Percentiles rank a stretch among this genome's conserved stretches.
These are phyloP conservation scores for Cordyceps cateniannulata DNA, from an alignment of 2,329 filamentous ascomycete species.

Conservation along the genomic window DNA sequence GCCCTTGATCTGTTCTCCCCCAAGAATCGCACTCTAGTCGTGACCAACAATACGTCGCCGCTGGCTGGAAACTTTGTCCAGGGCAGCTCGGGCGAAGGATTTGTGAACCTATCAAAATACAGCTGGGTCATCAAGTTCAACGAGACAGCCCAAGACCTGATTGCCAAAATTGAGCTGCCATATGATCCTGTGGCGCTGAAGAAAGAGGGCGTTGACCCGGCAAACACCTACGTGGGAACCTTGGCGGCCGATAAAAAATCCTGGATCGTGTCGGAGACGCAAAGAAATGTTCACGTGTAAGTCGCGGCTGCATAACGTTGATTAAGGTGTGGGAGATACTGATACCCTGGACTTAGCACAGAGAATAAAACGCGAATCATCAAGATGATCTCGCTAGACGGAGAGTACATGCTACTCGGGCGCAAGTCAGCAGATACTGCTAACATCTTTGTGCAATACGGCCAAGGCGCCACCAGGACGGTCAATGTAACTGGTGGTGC, in stretches of 20 bases:
- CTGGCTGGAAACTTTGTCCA: slow-evolving; percentile 24
- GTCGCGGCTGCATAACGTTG: background rate
- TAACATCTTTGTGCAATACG: slow-evolving; percentile 29
- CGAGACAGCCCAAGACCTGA: slow-evolving; percentile 25
- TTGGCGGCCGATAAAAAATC: slow-evolving; percentile 7
- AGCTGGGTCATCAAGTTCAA: slow-evolving; percentile 27
- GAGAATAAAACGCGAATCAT: slow-evolving; percentile 26
- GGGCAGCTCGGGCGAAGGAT: slow-evolving; percentile 22
- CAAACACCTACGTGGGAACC: slow-evolving; percentile 11
- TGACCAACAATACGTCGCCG: slow-evolving; percentile 24
- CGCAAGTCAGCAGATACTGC: slow-evolving; percentile 20
- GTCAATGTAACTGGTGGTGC: slow-evolving; percentile 22
- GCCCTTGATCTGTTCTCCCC: slow-evolving; percentile 28
- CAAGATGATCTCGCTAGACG: slow-evolving; percentile 25
- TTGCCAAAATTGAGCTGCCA: slow-evolving; percentile 27
- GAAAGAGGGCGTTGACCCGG: slow-evolving; percentile 1
- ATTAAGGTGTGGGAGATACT: background rate
- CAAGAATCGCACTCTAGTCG: slow-evolving; percentile 22
- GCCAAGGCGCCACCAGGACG: slow-evolving; percentile 24
- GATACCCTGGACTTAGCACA: slow-evolving; percentile 9
- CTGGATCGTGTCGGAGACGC: slow-evolving; percentile 16
- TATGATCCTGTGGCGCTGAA: slow-evolving; percentile 17
- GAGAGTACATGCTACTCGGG: slow-evolving; percentile 26
- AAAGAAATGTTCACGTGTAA: slow-evolving; percentile 22
- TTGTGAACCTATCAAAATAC: slow-evolving; percentile 23